Percentiles rank a stretch among this genome's conserved stretches.
These are phyloP conservation scores for Endotrypanum monterogeii DNA, from an alignment of 208 protist species.

Conservation along the genomic window DNA sequence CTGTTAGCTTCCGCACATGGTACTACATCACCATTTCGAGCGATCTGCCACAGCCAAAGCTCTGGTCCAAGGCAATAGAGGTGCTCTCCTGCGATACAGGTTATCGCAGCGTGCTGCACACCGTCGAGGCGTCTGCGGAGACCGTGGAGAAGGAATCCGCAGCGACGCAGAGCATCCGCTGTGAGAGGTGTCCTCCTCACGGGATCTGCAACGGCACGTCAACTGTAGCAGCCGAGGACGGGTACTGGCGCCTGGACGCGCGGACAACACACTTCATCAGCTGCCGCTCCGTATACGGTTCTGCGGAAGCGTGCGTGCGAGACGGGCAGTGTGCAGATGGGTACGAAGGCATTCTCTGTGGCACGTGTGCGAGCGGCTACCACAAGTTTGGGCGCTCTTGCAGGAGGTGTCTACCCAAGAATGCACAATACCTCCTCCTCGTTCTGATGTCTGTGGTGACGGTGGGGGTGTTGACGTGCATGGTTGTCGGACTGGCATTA, in stretches of 20 bases:
- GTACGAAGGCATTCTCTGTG: conserved; percentile 37
- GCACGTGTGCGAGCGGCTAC: conserved; percentile 26
- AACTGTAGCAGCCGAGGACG: conserved; percentile 19
- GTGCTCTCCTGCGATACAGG: conserved; percentile 24
- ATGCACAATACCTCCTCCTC: conserved; percentile 25
- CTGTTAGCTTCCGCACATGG: background rate
- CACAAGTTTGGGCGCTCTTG: conserved; percentile 22
- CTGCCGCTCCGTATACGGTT: conserved; percentile 29
- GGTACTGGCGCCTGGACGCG: conserved; percentile 38
- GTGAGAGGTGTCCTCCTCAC: conserved; percentile 34
- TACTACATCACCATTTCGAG: conserved; percentile 28
- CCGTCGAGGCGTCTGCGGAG: background rate
- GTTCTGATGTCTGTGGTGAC: conserved; percentile 16
- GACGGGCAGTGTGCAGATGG: conserved; percentile 38
- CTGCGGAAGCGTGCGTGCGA: conserved; percentile 23
- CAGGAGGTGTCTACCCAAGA: conserved; percentile 19
- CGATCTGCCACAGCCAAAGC: conserved; percentile 11
- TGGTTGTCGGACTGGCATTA: conserved; percentile 17
- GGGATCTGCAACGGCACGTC: conserved; percentile 41
- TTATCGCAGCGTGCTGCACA: conserved; percentile 13
- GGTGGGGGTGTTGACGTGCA: conserved; percentile 10
- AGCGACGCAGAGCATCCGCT: background rate
- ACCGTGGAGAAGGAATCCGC: background rate
- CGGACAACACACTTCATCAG: conserved; percentile 19
- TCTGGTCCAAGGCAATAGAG: conserved; percentile 14